Evolutionary conservation across 2,329 filamentous ascomycete genomes (phyloP), one percentile per base, ranked within the genome.

Genomic region (Nemania sp.): DNA sequence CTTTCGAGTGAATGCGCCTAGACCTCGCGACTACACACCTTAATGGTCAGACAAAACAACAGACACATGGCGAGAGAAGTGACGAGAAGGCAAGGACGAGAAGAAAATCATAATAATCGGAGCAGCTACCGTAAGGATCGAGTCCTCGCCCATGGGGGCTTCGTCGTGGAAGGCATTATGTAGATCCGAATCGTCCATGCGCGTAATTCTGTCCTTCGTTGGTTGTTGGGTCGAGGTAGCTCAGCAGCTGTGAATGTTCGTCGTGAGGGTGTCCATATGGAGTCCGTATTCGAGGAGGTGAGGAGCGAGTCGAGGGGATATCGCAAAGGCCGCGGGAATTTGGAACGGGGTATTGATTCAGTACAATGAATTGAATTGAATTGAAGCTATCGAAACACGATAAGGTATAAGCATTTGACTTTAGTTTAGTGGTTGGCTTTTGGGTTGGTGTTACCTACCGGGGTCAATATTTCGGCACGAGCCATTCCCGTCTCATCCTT

Each of bases 1-100:
- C 78, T 97, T 99, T 73, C 94, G 88, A 68, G 92, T 87, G 77
- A 99, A 97, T 57, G 91, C 90, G 79, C 97, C 93, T 69, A 98
- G 81, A 66, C 95, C 91, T 70, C 92, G 90, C 57, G 91, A 87
- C 92, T 97, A 53, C 47, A 60, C 21, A 29, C 7, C 25, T 48
- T 60, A n/a, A 13, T 11, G 15, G 35, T 39, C 15, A 39, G 15
- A 35, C n/a, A 39, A 39, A 11, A 39, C 11, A 39, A 11, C 3
- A 11, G 15, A 39, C 3, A 39, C 11, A 13, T 35, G 34, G 34
- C 34, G 34, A n/a, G 17, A 10, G 25, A 15, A n/a, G 2, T 4
- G 21, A 48, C 21, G 17, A 13, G 35, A 47, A 5, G 34, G 13
- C 7, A 21, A 12, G 35, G 17, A 25, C 20, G 15, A 55, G 0